Evolutionary conservation across 306 rosid genomes (phyloP).

Genomic region (Mimosa pudica): DNA sequence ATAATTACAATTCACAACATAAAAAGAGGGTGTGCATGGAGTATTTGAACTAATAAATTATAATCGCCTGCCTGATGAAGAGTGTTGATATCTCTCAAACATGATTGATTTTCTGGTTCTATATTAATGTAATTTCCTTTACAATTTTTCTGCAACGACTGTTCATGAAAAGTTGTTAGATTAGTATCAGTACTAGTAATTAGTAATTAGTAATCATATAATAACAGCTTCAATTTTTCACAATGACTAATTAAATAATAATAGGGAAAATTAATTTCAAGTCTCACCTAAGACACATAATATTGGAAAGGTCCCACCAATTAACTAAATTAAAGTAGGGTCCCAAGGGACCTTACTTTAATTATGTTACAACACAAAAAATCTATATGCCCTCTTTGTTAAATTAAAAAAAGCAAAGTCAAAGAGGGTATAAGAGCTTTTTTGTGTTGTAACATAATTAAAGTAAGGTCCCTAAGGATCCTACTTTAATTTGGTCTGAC

Average conservation of each 20-base stretch:
- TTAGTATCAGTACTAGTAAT: neutral
- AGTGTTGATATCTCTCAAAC: neutral
- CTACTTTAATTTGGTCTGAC: too few species aligned
- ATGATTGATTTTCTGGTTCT: neutral
- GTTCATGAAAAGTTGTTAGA: neutral
- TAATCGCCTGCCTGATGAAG: neutral
- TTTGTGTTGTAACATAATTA: too few species aligned
- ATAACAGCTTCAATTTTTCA: neutral
- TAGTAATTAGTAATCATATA: neutral
- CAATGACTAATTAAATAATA: neutral
- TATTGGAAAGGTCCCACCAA: too few species aligned
- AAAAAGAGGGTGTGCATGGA: neutral
- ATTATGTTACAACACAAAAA: too few species aligned
- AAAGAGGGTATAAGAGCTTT: too few species aligned
- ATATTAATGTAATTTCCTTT: neutral
- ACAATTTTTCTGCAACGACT: neutral
- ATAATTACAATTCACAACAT: neutral
- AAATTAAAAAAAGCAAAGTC: too few species aligned
- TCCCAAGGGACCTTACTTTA: too few species aligned
- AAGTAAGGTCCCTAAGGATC: too few species aligned
- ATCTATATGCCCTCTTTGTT: too few species aligned
- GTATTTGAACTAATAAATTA: neutral
- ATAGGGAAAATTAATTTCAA: neutral
- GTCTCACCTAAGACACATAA: too few species aligned
- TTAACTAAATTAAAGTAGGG: too few species aligned